Evolutionary conservation across 2,329 filamentous ascomycete species (phyloP), one percentile per base, ranked within the genome.

Genomic region (Apiospora pterosperma): DNA sequence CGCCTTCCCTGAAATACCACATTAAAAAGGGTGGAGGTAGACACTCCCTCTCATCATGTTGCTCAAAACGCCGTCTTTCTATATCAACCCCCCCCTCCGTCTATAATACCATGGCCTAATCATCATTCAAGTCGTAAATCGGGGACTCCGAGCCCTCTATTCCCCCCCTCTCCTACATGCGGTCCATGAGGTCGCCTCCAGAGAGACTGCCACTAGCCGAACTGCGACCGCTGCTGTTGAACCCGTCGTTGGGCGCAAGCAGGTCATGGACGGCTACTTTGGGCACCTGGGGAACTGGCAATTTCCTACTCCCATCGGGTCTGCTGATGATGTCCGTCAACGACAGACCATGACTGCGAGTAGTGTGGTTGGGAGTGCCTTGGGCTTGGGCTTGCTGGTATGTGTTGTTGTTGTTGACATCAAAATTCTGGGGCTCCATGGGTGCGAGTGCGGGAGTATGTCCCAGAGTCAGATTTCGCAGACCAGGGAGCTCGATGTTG

Each of bases 311-410:
- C 41, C 93, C 93, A 68, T 97, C 94, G 1, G 93, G 87, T 70
- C 91, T 90, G 74, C 91, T 93, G 81, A 98, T 96, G 74, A 98
- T 98, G 76, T 98, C 95, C 65, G 90, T 92, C 71, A 98, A 90
- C 42, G 92, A 91, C 65, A 96, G 87, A 44, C 93, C 93, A 34
- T 55, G 48, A 64, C 84, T 86, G 70, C 85, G 81, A 63, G 79
- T 69, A 38, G 81, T 72, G 79, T 83, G 62, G 76, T 84, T 84
- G 63, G 84, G 82, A 6, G 38, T 42, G 73, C 86, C 87, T 11
- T 85, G 84, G 68, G 84, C 84, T 68, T 86, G 85, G 38, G 73
- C 72, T 25, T 78, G 77, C 63, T 79, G 78, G 62, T 73, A 79
- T 10, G 28, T 55, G 48, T 34, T 55, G 48, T 55, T 55, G 69